These are phyloP conservation scores for Trichoderma reesei DNA, from an alignment of 495 filamentous ascomycete species.

Conservation along the genomic window DNA sequence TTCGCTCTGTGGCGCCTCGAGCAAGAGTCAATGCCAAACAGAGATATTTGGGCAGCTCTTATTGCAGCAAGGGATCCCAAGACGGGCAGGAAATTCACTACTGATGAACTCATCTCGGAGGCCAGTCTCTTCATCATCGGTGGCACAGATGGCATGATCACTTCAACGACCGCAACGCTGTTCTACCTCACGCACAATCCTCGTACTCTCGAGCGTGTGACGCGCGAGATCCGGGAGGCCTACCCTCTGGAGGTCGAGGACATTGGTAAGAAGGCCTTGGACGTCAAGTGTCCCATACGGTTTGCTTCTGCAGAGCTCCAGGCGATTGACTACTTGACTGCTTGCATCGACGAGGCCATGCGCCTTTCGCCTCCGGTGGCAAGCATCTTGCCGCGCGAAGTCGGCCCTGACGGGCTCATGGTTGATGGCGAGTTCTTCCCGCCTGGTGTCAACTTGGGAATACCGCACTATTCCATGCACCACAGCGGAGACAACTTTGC, in stretches of 20 bases:
- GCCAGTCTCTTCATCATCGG: conserved; percentile 1
- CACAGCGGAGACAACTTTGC: conserved; percentile 33
- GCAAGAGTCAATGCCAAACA: background rate
- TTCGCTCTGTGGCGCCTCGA: conserved; percentile 2
- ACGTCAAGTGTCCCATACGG: background rate
- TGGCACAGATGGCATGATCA: background rate
- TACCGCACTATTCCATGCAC: conserved; percentile 30
- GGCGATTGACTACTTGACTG: conserved; percentile 24
- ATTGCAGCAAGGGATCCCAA: background rate
- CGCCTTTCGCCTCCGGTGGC: conserved; percentile 45
- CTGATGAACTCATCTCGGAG: background rate
- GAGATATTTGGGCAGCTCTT: background rate
- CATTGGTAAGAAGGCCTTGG: background rate
- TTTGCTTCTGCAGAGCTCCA: background rate
- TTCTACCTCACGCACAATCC: background rate
- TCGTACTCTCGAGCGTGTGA: background rate
- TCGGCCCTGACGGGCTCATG: conserved; percentile 34
- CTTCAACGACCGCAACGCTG: background rate
- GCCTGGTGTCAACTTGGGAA: conserved; percentile 26
- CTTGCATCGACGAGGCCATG: conserved; percentile 50
- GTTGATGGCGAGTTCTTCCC: conserved; percentile 25
- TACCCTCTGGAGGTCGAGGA: background rate
- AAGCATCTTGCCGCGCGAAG: conserved; percentile 36
- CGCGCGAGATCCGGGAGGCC: background rate
- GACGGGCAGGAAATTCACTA: background rate